Conservation (phyloP, 306 rosid species). For the Trifolium subterraneum region DNA sequence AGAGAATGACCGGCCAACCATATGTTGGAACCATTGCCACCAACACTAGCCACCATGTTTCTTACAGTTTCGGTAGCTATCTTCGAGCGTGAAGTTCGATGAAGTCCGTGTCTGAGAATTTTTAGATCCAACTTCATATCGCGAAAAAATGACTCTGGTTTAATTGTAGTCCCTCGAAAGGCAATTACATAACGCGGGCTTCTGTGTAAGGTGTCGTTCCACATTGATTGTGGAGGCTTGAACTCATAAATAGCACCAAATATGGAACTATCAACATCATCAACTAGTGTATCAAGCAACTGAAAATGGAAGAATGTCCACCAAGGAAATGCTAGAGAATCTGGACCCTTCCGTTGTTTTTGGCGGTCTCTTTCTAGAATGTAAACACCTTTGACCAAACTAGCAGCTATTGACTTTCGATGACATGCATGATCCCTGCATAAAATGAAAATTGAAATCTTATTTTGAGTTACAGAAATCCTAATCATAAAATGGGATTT, state of each 20-base stretch:
- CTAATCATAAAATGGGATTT: not conserved
- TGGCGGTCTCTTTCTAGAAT: slow-evolving; percentile 81
- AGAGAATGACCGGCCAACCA: slow-evolving; percentile 95
- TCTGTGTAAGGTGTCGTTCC: slow-evolving; percentile 52
- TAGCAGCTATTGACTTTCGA: slow-evolving; percentile 76
- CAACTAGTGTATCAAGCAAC: slow-evolving; percentile 62
- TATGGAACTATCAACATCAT: slow-evolving; percentile 75
- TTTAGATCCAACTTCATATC: slow-evolving; percentile 73
- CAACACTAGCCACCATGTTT: slow-evolving; percentile 69
- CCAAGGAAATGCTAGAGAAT: slow-evolving; percentile 85
- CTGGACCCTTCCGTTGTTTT: slow-evolving; percentile 58
- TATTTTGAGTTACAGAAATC: slow-evolving; percentile 13
- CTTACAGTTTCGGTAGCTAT: slow-evolving; percentile 76
- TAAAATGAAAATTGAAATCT: not conserved
- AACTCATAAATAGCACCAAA: slow-evolving; percentile 84
- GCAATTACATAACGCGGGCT: slow-evolving; percentile 74
- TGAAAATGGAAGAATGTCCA: slow-evolving; percentile 82
- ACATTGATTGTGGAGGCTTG: slow-evolving; percentile 58
- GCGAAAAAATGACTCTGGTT: slow-evolving; percentile 58
- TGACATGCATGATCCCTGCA: slow-evolving; percentile 69
- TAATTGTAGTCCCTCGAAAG: slow-evolving; percentile 76
- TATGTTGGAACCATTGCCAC: slow-evolving; percentile 55
- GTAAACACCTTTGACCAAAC: slow-evolving; percentile 92
- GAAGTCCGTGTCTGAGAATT: slow-evolving; percentile 66
- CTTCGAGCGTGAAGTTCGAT: slow-evolving; percentile 76